phyloP scores from a whole-genome alignment of 1,284 basidiomycete species.

The Mixia osmundae region DNA sequence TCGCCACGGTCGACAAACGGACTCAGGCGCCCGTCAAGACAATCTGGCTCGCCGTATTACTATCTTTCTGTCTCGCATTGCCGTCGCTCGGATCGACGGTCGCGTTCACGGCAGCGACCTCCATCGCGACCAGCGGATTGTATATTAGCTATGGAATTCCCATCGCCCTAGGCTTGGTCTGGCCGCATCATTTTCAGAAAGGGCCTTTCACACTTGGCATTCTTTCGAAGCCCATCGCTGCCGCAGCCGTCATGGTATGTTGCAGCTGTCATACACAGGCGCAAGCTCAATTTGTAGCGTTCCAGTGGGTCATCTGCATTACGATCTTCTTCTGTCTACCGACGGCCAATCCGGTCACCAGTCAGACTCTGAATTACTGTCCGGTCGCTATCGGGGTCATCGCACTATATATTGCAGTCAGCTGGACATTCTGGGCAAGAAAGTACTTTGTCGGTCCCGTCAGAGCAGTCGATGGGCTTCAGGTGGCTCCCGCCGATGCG shows the following conservation, averaged over 20 bases:
- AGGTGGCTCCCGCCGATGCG: no score
- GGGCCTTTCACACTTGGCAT: slow-evolving; percentile 46
- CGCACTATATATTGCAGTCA: no score
- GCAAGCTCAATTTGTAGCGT: slow-evolving; percentile 8
- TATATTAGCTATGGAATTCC: slow-evolving; percentile 33
- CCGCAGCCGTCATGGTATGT: slow-evolving; percentile 29
- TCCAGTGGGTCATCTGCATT: slow-evolving; percentile 15
- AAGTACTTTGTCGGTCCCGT: slow-evolving; percentile 2
- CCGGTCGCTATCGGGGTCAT: no score
- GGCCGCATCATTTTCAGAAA: slow-evolving; percentile 34
- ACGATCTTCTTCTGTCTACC: slow-evolving; percentile 17
- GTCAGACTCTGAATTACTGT: no score
- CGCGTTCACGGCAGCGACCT: slow-evolving; percentile 47
- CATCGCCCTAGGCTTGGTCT: slow-evolving; percentile 38
- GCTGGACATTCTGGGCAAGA: no score
- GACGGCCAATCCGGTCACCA: slow-evolving; percentile 2
- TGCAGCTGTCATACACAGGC: slow-evolving; percentile 39
- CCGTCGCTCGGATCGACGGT: slow-evolving; percentile 44
- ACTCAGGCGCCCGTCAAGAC: slow-evolving; percentile 33
- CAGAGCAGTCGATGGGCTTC: slow-evolving; percentile 1
- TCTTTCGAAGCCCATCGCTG: slow-evolving; percentile 35
- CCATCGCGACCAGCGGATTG: slow-evolving; percentile 34
- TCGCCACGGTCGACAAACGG: slow-evolving; percentile 35
- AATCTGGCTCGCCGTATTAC: slow-evolving; percentile 51
- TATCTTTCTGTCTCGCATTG: slow-evolving; percentile 47